Percentiles rank a stretch among this genome's conserved stretches.
Conservation (phyloP, 2,329 filamentous ascomycete genomes). For the Penicillium sp. region DNA sequence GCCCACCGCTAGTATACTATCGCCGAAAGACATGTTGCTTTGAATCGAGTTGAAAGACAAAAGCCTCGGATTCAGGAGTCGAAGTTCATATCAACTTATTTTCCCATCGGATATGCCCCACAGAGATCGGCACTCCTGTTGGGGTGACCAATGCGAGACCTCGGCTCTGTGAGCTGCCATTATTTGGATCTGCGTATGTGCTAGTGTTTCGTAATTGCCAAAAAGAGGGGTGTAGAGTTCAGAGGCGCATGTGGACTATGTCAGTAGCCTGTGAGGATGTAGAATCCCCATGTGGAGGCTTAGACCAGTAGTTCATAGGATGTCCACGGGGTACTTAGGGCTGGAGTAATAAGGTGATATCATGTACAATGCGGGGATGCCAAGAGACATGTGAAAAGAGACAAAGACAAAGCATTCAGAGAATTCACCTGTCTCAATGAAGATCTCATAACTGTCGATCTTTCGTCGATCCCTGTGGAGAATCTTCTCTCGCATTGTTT, state of each 20-base stretch:
- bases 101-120: background rate
- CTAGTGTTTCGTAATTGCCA: background rate
- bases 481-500: slow-evolving; percentile 9
- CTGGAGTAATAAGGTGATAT: background rate
- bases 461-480: background rate
- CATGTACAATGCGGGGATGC: background rate
- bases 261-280: background rate
- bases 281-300: background rate
- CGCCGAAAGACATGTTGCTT: background rate
- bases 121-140: slow-evolving; percentile 6
- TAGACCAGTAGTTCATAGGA: background rate
- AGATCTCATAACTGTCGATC: background rate
- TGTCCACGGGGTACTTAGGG: background rate
- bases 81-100: background rate
- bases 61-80: background rate
- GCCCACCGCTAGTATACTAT: slow-evolving; percentile 14
- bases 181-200: background rate
- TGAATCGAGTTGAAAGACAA: background rate
- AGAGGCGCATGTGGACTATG: background rate
- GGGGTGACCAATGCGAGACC: slow-evolving; percentile 6
- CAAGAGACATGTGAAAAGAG: slow-evolving; percentile 9
- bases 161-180: background rate
- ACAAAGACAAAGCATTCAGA: background rate
- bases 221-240: background rate
- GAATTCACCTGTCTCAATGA: background rate